Base-by-base conservation (phyloP, 2,329 filamentous ascomycete genomes). In the Botrytis elliptica region DNA sequence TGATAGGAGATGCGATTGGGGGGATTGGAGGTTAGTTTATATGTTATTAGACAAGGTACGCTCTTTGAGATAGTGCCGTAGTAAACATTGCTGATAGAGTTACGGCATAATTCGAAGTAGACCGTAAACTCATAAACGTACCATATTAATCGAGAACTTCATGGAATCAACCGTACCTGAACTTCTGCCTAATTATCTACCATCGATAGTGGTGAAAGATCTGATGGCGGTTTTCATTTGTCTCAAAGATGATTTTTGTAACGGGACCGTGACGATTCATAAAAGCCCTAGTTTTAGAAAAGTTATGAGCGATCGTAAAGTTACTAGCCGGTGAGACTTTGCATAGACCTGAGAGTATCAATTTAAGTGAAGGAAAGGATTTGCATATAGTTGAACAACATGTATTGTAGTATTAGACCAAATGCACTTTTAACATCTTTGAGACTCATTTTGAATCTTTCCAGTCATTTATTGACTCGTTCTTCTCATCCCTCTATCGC, bases 351-450 rank as follows among this genome's bases (percentile, higher is more conserved):
- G 52, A 8, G 14, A 55, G 7, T 18, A 16, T 55, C 14, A n/a
- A 16, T 8, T 16, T 3, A 8, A 18, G 52, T 14, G 16, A 2
- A 29, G 12, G 5, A 55, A 29, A 52, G 1, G 6, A 5, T n/a
- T 12, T 14, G 49, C 22, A 16, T 29, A 3, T 55, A 5, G 25
- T 55, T 8, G 6, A 29, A 29, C 1, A 16, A 29, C 7, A 29
- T n/a, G 22, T 14, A n/a, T 52, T 52, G 1, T 52, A n/a, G 16
- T 16, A 16, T 55, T 7, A 55, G n/a, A 29, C 22, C 3, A 52
- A 14, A 52, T 1, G 2, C 2, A 52, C 0, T 3, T 55, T 29
- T 16, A 3, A n/a, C 4, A 16, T 38, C 10, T 20, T 36, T n/a
- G 12, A 62, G 33, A 62, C 33, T 38, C 59, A 25, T 7, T 5